Evolutionary conservation across 176 grass and related monocot species (phyloP).

Genomic region (Ananas comosus): DNA sequence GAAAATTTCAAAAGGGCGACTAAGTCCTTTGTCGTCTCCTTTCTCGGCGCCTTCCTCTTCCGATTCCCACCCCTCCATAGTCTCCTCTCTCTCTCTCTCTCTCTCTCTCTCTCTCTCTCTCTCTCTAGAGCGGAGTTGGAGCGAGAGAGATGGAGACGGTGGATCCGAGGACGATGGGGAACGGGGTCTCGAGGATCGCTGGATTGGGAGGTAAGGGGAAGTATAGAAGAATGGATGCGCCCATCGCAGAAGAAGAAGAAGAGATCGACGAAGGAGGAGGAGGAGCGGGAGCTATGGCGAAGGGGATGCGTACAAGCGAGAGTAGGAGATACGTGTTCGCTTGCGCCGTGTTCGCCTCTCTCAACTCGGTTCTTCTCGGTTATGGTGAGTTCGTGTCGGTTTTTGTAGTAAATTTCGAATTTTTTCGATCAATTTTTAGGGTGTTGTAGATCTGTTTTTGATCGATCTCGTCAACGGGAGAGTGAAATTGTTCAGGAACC

Average conservation of each 20-base stretch:
- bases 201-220: slow-evolving; percentile 9
- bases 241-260: slow-evolving; percentile 15
- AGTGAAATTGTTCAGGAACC: neutral
- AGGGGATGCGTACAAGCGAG: neutral
- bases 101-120: too few species aligned
- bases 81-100: too few species aligned
- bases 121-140: neutral
- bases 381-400: slow-evolving; percentile 41
- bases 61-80: too few species aligned
- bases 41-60: too few species aligned
- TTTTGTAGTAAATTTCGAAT: neutral
- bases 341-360: slow-evolving; percentile 77
- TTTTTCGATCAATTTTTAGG: neutral
- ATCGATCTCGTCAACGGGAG: neutral
- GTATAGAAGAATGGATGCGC: slow-evolving; percentile 21
- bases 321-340: slow-evolving; percentile 50
- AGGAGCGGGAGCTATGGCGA: neutral
- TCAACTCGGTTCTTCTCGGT: slow-evolving; percentile 79
- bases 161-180: neutral
- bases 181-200: slow-evolving; percentile 1
- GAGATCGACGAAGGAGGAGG: neutral
- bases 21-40: too few species aligned
- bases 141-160: neutral
- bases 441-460: neutral
- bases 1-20: too few species aligned